phyloP scores from a whole-genome alignment of 2,329 filamentous ascomycete genomes.

The Lojkania enalia region DNA sequence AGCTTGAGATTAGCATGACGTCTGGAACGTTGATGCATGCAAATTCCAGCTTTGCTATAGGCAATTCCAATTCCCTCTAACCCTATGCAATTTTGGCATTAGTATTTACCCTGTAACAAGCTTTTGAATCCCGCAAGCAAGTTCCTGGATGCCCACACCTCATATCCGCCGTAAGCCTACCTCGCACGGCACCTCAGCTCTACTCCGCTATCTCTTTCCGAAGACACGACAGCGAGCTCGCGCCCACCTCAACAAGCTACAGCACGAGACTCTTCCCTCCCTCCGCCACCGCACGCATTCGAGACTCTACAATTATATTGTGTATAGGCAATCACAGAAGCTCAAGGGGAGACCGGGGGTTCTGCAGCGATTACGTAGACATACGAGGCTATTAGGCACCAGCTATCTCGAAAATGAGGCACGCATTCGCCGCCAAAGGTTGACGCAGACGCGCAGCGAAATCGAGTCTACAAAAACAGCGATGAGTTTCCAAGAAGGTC shows the following conservation, averaged over 20 bases:
- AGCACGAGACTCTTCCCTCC: constrained; percentile 72
- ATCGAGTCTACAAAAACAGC: constrained; percentile 27
- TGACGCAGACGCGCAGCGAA: constrained; percentile 27
- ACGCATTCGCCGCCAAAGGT: constrained; percentile 33
- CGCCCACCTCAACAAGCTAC: constrained; percentile 69
- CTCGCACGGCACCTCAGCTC: constrained; percentile 35
- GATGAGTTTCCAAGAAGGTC: constrained; percentile 41
- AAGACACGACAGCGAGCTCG: constrained; percentile 64
- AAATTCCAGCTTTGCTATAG: too few species aligned
- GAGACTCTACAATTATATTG: constrained; percentile 73
- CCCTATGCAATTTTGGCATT: too few species aligned
- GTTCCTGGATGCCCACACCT: constrained; percentile 42
- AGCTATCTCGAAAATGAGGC: constrained; percentile 40
- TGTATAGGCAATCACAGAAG: constrained; percentile 60
- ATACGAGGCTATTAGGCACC: constrained; percentile 36
- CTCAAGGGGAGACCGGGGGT: constrained; percentile 32
- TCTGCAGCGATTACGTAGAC: constrained; percentile 36
- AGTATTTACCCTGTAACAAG: too few species aligned
- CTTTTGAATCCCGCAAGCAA: not conserved
- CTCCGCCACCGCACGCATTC: constrained; percentile 74
- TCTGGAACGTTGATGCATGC: too few species aligned
- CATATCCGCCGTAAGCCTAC: constrained; percentile 32
- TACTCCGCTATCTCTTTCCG: constrained; percentile 72
- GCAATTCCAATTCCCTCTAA: too few species aligned
- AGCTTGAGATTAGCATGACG: too few species aligned